Evolutionary conservation across 768 basidiomycete species (phyloP).

Genomic region (Coprinopsis marcescibilis): DNA sequence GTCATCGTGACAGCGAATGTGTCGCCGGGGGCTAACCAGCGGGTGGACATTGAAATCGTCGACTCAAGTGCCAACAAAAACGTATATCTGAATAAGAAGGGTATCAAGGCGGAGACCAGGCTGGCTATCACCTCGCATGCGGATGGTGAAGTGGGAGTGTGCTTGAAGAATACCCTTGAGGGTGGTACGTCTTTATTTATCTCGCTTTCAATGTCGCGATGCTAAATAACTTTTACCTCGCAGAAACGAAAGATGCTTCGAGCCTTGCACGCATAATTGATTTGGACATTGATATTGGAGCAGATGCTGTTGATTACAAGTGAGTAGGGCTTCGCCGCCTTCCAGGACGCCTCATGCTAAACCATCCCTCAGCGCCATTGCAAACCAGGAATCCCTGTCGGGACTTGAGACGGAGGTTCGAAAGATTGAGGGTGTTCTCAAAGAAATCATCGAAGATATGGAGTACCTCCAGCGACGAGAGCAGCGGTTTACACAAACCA

Average conservation of each 20-base stretch:
- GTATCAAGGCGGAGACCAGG: conserved; percentile 85
- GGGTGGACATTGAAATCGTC: conserved; percentile 90
- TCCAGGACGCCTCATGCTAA: neutral
- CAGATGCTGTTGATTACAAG: conserved; percentile 99
- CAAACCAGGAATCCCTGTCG: conserved; percentile 95
- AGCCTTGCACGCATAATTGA: conserved; percentile 70
- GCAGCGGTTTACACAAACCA: conserved; percentile 81
- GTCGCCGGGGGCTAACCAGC: conserved; percentile 65
- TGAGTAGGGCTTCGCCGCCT: conserved; percentile 32
- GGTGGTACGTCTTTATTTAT: conserved; percentile 45
- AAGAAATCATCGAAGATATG: conserved; percentile 93
- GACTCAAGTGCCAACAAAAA: conserved; percentile 83
- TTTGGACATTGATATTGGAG: conserved; percentile 95
- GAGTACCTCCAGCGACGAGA: conserved; percentile 89
- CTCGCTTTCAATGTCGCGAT: neutral
- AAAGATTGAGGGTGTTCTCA: conserved; percentile 90
- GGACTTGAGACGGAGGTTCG: conserved; percentile 98
- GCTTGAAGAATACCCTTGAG: conserved; percentile 80
- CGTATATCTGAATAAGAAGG: conserved; percentile 84
- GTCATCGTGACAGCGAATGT: conserved; percentile 97
- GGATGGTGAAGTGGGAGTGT: conserved; percentile 93
- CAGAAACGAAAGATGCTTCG: conserved; percentile 22
- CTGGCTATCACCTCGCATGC: conserved; percentile 91
- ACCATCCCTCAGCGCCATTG: conserved; percentile 69
- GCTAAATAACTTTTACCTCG: too few species aligned